These are phyloP conservation scores for Neoscytalidium dimidiatum DNA, from an alignment of 2,329 filamentous ascomycete genomes.

Conservation along the genomic window DNA sequence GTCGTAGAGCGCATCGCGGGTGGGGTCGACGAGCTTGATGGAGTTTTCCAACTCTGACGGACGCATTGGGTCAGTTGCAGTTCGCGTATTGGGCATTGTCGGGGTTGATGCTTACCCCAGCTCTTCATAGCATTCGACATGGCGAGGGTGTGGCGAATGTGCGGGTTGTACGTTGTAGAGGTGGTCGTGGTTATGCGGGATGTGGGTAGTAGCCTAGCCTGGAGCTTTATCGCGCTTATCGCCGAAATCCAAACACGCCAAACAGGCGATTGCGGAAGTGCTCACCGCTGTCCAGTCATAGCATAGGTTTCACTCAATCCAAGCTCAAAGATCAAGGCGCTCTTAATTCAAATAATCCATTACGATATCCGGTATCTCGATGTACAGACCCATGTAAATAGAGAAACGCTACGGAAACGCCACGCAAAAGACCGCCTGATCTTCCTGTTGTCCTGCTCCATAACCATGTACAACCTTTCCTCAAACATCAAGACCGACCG, in stretches of 20 bases:
- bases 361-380: constrained; percentile 1
- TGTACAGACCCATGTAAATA: background rate
- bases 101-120: constrained; percentile 54
- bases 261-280: background rate
- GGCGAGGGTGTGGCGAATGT: background rate
- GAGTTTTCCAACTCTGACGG: constrained; percentile 81
- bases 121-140: constrained; percentile 62
- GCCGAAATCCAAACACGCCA: constrained; percentile 5
- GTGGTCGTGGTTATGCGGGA: background rate
- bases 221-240: constrained; percentile 19
- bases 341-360: background rate
- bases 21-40: constrained; percentile 75
- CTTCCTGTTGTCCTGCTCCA: background rate
- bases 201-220: constrained; percentile 4
- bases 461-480: constrained; percentile 1
- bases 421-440: background rate
- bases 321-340: background rate
- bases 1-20: constrained; percentile 87
- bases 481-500: background rate
- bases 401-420: background rate
- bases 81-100: constrained; percentile 23
- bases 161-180: background rate
- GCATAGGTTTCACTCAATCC: background rate
- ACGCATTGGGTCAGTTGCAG: constrained; percentile 9
- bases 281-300: background rate